Conservation (phyloP, 2,329 filamentous ascomycete species). For the Laburnicola sp. region DNA sequence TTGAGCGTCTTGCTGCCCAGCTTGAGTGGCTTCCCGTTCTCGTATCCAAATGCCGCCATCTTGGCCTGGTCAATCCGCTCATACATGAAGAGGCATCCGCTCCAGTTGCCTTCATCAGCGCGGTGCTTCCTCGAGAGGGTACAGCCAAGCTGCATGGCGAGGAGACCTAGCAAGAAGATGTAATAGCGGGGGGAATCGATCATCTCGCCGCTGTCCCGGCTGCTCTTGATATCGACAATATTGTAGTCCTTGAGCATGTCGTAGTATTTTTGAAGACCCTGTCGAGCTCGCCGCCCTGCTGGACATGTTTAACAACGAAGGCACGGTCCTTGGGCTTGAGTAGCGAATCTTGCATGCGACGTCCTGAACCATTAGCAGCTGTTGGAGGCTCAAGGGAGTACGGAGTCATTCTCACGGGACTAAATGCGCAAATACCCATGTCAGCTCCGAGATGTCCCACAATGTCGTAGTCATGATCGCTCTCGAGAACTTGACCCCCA, state of each 20-base stretch:
- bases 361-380: background rate
- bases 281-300: background rate
- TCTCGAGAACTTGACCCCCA: constrained; percentile 14
- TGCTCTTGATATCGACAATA: constrained; percentile 1
- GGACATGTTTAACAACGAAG: constrained; percentile 1
- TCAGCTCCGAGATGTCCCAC: constrained; percentile 5
- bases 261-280: constrained; percentile 8
- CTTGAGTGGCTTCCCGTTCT: constrained; percentile 2
- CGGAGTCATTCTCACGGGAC: background rate
- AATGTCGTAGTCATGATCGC: constrained; percentile 13
- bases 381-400: background rate
- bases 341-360: constrained; percentile 3
- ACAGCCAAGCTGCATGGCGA: constrained; percentile 8
- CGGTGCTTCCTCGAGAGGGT: background rate
- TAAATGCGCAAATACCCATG: constrained; percentile 3
- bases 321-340: constrained; percentile 4
- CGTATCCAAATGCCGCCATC: constrained; percentile 1
- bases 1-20: constrained; percentile 1
- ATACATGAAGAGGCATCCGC: constrained; percentile 1
- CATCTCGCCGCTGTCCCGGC: background rate
- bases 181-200: constrained; percentile 12
- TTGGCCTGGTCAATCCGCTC: constrained; percentile 6
- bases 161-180: constrained; percentile 8
- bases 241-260: constrained; percentile 9
- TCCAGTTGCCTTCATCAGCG: constrained; percentile 9